Evolutionary conservation across 805 yeast species (phyloP).

Genomic region (Saccharomycopsis fermentans): DNA sequence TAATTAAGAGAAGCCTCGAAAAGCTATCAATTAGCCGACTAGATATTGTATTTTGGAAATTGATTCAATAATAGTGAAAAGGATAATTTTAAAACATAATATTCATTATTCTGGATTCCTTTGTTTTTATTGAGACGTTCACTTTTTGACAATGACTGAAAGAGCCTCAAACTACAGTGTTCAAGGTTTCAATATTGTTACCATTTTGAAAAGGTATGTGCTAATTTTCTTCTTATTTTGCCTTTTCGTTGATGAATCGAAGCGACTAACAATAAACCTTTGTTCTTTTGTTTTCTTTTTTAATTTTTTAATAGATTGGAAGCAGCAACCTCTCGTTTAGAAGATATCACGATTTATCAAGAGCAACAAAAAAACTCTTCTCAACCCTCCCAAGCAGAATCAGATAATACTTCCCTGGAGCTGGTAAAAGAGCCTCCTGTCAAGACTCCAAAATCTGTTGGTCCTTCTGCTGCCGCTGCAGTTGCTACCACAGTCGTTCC

Average conservation of each 20-base stretch:
- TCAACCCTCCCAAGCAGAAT: not conserved
- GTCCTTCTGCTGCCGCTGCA: conserved; percentile 18
- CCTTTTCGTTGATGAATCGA: not conserved
- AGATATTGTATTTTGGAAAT: not conserved
- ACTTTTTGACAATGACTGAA: conserved; percentile 12
- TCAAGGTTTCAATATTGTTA: conserved; percentile 81
- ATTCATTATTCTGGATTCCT: no score
- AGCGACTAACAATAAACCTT: not conserved
- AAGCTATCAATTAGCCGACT: not conserved
- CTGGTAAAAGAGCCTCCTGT: conserved; percentile 3
- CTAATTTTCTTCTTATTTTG: not conserved
- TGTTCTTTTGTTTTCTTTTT: not conserved
- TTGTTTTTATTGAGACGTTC: no score
- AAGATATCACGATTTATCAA: conserved; percentile 76
- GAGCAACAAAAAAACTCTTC: conserved; percentile 32
- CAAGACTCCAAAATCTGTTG: not conserved
- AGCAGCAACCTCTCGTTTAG: conserved; percentile 88
- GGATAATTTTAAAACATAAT: no score
- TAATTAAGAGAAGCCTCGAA: not conserved
- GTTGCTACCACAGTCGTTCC: no score
- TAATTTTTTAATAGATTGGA: conserved; percentile 45
- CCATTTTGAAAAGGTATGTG: conserved; percentile 55
- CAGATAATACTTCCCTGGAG: conserved; percentile 21
- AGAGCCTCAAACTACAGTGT: conserved; percentile 39
- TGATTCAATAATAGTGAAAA: not conserved